phyloP scores from a whole-genome alignment of 2,329 filamentous ascomycete genomes.

The Colletotrichum musae region DNA sequence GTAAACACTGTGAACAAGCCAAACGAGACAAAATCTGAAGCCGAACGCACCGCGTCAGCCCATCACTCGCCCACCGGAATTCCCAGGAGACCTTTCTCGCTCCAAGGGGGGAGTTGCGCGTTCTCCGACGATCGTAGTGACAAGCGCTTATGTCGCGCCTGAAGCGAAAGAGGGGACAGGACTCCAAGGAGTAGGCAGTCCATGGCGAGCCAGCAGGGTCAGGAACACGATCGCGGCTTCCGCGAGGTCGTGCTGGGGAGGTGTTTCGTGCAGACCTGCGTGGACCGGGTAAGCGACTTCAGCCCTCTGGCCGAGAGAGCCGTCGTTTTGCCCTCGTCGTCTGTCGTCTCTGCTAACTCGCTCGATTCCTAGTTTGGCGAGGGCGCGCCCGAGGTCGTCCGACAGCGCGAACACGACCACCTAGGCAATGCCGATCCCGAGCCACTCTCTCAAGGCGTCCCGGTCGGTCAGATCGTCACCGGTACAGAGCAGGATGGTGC shows the following conservation, averaged over 20 bases:
- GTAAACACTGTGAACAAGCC: conserved; percentile 12
- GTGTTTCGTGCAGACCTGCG: conserved; percentile 55
- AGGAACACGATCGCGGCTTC: conserved; percentile 37
- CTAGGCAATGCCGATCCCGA: conserved; percentile 42
- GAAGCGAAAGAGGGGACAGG: conserved; percentile 32
- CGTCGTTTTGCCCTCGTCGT: neutral
- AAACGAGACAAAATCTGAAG: neutral
- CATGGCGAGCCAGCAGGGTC: conserved; percentile 36
- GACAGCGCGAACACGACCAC: conserved; percentile 52
- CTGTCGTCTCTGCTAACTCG: conserved; percentile 4
- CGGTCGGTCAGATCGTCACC: conserved; percentile 32
- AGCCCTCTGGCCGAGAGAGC: neutral
- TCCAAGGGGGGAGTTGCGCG: neutral
- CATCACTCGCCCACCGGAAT: neutral
- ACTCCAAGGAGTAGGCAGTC: conserved; percentile 37
- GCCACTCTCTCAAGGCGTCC: conserved; percentile 31
- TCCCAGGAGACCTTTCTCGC: neutral
- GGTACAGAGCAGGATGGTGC: conserved; percentile 8
- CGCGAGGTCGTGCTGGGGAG: conserved; percentile 50
- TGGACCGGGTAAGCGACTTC: conserved; percentile 51
- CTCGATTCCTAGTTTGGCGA: conserved; percentile 52
- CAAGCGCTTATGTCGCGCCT: conserved; percentile 38
- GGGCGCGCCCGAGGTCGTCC: conserved; percentile 50
- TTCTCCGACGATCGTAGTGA: neutral
- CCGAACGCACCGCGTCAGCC: neutral